phyloP scores from a whole-genome alignment of 2,329 filamentous ascomycete genomes.

The Calonectria honghensis region DNA sequence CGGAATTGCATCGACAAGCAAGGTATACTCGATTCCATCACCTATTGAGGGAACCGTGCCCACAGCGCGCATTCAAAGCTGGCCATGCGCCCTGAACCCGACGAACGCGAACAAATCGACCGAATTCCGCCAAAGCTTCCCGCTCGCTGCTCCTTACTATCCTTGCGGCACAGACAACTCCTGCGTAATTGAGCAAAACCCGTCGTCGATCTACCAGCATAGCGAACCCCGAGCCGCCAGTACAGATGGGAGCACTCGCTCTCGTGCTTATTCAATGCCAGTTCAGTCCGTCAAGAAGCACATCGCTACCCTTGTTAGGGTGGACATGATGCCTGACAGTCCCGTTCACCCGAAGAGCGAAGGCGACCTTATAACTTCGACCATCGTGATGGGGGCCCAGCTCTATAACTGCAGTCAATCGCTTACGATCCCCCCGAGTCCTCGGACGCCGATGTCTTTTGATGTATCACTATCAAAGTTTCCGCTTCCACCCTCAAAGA shows the following conservation, averaged over 20 bases:
- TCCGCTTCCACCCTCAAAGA: not conserved
- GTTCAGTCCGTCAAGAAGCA: not conserved
- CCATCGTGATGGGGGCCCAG: not conserved
- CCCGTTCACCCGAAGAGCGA: not conserved
- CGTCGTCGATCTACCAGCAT: not conserved
- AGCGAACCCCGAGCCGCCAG: not conserved
- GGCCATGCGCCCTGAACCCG: not conserved
- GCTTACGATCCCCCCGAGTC: not conserved
- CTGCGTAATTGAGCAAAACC: not conserved
- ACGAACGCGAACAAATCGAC: too few species aligned
- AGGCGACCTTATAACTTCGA: not conserved
- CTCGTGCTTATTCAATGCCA: not conserved
- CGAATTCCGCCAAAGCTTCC: not conserved
- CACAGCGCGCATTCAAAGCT: not conserved
- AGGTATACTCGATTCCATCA: not conserved
- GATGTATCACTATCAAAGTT: conserved; percentile 25
- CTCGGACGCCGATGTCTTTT: conserved; percentile 8
- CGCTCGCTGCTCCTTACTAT: not conserved
- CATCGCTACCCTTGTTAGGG: conserved; percentile 1
- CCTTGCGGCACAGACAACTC: not conserved
- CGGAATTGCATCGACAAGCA: not conserved
- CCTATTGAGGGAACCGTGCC: not conserved
- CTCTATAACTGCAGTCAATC: not conserved
- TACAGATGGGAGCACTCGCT: not conserved
- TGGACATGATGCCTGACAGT: not conserved